Evolutionary conservation across 2,329 filamentous ascomycete species (phyloP).

Genomic region (Metarhizium album): DNA sequence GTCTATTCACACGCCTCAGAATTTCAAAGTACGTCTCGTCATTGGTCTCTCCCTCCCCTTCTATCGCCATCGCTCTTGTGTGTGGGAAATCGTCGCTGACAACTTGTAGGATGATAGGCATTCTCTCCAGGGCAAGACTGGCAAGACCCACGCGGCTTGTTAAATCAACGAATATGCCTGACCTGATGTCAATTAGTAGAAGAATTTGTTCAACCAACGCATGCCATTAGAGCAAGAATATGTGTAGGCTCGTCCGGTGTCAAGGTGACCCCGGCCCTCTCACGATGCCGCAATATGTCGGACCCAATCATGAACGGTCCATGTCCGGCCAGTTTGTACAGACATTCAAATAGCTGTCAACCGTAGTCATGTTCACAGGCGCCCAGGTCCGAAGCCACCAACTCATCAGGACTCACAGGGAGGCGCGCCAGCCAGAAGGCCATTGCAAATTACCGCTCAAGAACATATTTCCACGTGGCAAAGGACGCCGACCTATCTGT

Average conservation of each 20-base stretch:
- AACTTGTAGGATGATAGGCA: constrained; percentile 60
- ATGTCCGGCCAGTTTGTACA: neutral
- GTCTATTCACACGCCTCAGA: constrained; percentile 29
- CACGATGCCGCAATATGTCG: neutral
- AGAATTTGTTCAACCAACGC: neutral
- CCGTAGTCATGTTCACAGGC: no score
- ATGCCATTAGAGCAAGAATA: neutral
- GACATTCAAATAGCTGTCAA: neutral
- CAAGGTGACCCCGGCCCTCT: neutral
- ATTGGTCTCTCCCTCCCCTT: no score
- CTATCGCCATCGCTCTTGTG: no score
- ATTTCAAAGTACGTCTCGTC: constrained; percentile 33
- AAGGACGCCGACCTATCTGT: neutral
- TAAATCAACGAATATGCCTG: constrained; percentile 29
- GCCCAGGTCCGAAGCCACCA: neutral
- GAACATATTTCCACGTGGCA: neutral
- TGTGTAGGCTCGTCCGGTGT: neutral
- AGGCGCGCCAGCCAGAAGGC: neutral
- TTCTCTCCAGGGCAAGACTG: constrained; percentile 78
- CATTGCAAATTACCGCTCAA: neutral
- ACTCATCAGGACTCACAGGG: neutral
- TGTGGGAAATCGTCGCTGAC: neutral
- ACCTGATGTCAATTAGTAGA: constrained; percentile 5
- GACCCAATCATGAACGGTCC: neutral
- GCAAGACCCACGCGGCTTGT: constrained; percentile 83